phyloP scores from a whole-genome alignment of 257 asterid genomes.

The Gynochthodes officinalis region DNA sequence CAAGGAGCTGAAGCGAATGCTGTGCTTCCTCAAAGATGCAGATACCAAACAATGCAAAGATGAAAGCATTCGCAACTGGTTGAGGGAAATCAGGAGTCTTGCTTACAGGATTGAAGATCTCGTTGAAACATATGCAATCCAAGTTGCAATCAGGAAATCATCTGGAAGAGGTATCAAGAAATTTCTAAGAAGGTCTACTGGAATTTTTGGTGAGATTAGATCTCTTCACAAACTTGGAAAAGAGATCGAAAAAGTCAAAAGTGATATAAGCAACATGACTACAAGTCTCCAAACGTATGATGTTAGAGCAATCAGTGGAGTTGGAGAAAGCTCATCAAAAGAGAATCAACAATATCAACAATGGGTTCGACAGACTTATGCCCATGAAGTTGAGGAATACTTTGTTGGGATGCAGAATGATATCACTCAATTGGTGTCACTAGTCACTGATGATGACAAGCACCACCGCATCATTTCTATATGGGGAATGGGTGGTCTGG shows the following conservation, averaged over 20 bases:
- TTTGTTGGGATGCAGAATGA: constrained; percentile 14
- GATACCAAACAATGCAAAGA: neutral
- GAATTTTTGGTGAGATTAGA: neutral
- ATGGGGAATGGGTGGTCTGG: constrained; percentile 21
- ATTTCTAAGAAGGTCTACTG: neutral
- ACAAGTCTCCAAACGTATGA: constrained; percentile 8
- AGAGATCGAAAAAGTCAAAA: neutral
- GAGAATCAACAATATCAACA: neutral
- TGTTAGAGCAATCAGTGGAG: neutral
- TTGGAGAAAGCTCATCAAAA: constrained; percentile 3
- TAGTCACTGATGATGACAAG: neutral
- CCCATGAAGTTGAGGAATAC: constrained; percentile 8
- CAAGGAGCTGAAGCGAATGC: neutral
- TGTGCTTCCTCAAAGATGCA: constrained; percentile 13
- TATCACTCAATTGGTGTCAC: neutral
- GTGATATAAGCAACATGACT: neutral
- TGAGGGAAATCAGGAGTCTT: neutral
- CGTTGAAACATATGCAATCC: constrained; percentile 5
- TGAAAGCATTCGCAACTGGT: constrained; percentile 5
- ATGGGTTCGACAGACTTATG: constrained; percentile 8
- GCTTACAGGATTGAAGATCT: constrained; percentile 8
- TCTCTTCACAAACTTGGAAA: neutral
- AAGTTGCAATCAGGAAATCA: neutral
- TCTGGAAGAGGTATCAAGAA: neutral
- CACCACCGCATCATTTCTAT: neutral